Conservation (phyloP, 192 early-diverging fungal species). For the Gaertneriomyces sp. region DNA sequence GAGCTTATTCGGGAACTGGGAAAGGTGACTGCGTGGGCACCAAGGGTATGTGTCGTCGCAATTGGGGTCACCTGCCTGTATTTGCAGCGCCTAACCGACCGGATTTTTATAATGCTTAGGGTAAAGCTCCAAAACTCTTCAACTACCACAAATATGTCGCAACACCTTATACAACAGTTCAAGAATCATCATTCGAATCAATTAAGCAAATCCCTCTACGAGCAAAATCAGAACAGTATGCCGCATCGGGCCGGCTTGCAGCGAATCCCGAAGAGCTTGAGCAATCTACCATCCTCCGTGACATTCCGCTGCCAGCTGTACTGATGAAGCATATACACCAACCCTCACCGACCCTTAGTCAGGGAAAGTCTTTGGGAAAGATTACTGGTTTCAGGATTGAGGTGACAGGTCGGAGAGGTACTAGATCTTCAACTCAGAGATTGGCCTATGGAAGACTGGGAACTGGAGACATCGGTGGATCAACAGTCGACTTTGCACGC, state of each 20-base stretch:
- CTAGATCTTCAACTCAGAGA: slow-evolving; percentile 29
- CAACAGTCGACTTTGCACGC: slow-evolving; percentile 44
- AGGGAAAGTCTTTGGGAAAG: slow-evolving; percentile 26
- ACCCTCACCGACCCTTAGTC: slow-evolving; percentile 20
- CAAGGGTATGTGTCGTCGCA: slow-evolving; percentile 19
- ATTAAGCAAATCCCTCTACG: slow-evolving; percentile 24
- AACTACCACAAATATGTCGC: slow-evolving; percentile 21
- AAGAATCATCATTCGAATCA: background rate
- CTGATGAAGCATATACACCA: slow-evolving; percentile 31
- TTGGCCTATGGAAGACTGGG: slow-evolving; percentile 41
- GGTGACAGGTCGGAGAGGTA: slow-evolving; percentile 41
- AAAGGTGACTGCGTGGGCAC: slow-evolving; percentile 25
- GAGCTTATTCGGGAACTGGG: slow-evolving; percentile 10
- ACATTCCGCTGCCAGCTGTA: slow-evolving; percentile 40
- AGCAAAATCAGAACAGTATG: slow-evolving; percentile 12
- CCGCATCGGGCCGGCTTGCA: slow-evolving; percentile 2
- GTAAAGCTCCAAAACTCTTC: slow-evolving; percentile 20
- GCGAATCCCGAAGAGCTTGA: background rate
- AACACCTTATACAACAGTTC: slow-evolving; percentile 5
- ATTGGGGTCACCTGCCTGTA: background rate
- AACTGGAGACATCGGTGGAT: slow-evolving; percentile 23
- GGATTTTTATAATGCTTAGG: background rate
- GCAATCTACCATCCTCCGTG: slow-evolving; percentile 3
- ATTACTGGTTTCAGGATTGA: slow-evolving; percentile 46
- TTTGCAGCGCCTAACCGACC: background rate